Evolutionary conservation across 2,329 filamentous ascomycete species (phyloP), one percentile per base, ranked within the genome.

Genomic region (Blumeria hordei): DNA sequence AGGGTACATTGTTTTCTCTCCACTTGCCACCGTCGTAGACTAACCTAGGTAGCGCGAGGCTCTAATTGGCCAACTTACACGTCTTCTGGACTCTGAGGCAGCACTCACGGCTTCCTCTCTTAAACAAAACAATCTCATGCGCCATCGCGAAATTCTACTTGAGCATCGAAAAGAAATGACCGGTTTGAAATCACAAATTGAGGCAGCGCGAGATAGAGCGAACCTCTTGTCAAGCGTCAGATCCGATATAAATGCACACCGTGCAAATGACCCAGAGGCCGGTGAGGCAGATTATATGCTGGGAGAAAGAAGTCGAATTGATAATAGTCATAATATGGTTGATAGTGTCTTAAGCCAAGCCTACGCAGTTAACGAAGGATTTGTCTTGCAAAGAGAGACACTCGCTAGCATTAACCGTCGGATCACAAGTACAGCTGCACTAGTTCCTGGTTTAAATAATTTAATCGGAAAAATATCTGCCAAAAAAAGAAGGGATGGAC

Each of bases 231-330:
- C 81, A 54, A 92, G 87, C 64, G 88, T 98, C 52, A 85, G 87
- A 59, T 84, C 83, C 63, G 92, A 98, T 67, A 96, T 96, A 67
- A 77, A 87, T 67, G 81, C 86, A 55, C 95, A 94, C 71, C 85
- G 84, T 55, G 78, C 82, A 53, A 79, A 78, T 56, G 92, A 94
- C 66, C 85, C 86, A 8, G 84, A 78, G 61, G 80, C 80, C 2
- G 84, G 82, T 55, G 92, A 96, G 70, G 87, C 87, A 50, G 90
- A 98, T 58, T 98, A 96, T 72, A 95, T 98, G 88, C 76, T 98
- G 33, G 83, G 85, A 62, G 92, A 98, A 74, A 77, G 92, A 54
- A 72, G 74, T 58, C 78, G 85, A 59, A 79, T 98, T 64, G 92
- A 98, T 65, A 83, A 87, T 66, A 93, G 85, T 64, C 84, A 96